Conservation (phyloP, 257 asterid genomes). For the Jacaranda copaia region DNA sequence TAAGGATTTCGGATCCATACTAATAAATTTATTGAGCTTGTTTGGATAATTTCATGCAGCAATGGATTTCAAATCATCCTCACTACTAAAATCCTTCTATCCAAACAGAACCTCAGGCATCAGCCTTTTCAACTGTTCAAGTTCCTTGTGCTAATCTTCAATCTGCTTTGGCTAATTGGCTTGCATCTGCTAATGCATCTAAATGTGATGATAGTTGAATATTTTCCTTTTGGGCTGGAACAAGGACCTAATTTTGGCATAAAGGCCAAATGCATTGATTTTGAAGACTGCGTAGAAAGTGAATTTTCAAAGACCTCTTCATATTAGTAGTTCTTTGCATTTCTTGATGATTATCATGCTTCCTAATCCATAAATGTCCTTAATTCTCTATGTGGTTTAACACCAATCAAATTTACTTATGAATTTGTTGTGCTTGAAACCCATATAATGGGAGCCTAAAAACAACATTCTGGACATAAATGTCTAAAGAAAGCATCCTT, state of each 20-base stretch:
- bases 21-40: no score
- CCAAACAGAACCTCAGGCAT: background rate
- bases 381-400: background rate
- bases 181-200: no score
- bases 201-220: no score
- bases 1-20: no score
- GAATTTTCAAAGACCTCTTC: no score
- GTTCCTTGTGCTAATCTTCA: background rate
- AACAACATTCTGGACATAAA: background rate
- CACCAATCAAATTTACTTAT: background rate
- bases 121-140: background rate
- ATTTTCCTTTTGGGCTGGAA: background rate
- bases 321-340: background rate
- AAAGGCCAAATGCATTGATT: background rate
- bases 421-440: background rate
- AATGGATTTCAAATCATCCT: no score
- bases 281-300: no score
- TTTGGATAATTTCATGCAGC: no score
- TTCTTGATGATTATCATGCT: background rate
- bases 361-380: background rate
- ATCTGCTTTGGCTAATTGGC: constrained; percentile 3
- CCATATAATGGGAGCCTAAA: background rate
- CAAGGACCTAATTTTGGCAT: background rate
- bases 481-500: background rate
- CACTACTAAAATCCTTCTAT: no score